These are phyloP conservation scores for Epichloe sibirici DNA, from an alignment of 2,329 filamentous ascomycete species.

Conservation along the genomic window DNA sequence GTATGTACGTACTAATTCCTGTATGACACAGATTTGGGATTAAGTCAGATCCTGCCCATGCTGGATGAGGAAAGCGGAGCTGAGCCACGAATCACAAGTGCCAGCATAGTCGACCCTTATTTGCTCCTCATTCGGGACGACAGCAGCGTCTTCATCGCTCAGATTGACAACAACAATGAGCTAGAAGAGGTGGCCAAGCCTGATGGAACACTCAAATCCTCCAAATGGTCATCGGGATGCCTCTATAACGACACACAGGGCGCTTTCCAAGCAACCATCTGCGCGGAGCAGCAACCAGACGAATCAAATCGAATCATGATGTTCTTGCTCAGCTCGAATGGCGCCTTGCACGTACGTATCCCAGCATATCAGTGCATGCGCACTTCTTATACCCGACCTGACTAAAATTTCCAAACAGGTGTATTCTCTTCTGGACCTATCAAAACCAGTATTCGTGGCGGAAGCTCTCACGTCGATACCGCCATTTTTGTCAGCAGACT, in stretches of 20 bases:
- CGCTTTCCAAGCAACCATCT: conserved; percentile 34
- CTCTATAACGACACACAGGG: conserved; percentile 60
- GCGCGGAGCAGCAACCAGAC: conserved; percentile 28
- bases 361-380: not conserved
- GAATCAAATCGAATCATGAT: conserved; percentile 46
- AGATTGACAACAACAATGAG: conserved; percentile 67
- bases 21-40: conserved; percentile 56
- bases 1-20: conserved; percentile 10
- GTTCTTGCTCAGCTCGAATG: conserved; percentile 66
- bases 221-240: conserved; percentile 73
- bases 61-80: conserved; percentile 79
- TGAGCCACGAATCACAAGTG: conserved; percentile 65
- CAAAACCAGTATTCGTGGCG: conserved; percentile 58
- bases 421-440: conserved; percentile 63
- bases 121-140: conserved; percentile 76
- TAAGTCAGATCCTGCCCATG: conserved; percentile 87
- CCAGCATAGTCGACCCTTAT: conserved; percentile 80
- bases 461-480: conserved; percentile 71
- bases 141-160: conserved; percentile 63
- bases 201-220: conserved; percentile 41
- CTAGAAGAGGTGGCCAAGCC: conserved; percentile 67
- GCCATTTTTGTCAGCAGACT: conserved; percentile 60
- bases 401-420: conserved; percentile 34
- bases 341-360: conserved; percentile 56
- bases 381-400: not conserved